Percentiles rank a stretch among this genome's conserved stretches.
These are phyloP conservation scores for Sicyos edulis DNA, from an alignment of 306 rosid genomes.

Conservation along the genomic window DNA sequence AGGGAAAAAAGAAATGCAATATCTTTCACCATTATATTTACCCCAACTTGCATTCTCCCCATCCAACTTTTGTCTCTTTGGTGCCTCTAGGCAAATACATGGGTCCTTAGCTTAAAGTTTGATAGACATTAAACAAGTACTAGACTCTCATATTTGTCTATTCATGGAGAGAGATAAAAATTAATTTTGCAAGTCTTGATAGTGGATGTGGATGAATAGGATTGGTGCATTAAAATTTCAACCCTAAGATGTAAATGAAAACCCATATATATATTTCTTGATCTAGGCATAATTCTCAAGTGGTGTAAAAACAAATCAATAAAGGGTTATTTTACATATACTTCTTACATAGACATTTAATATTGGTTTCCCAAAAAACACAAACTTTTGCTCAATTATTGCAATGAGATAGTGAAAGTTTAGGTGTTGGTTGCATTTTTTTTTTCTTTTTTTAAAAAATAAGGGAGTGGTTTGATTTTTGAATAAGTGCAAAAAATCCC, in stretches of 20 bases:
- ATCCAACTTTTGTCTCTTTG: slow-evolving; percentile 17
- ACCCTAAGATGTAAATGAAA: background rate
- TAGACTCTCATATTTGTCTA: background rate
- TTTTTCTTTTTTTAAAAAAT: background rate
- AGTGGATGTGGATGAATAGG: slow-evolving; percentile 11
- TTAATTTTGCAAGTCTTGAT: background rate
- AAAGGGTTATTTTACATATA: background rate
- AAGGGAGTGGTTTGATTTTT: background rate
- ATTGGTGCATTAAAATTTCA: background rate
- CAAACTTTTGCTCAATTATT: slow-evolving; percentile 38
- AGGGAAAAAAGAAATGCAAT: background rate
- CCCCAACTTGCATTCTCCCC: slow-evolving; percentile 13
- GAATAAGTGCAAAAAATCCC: background rate
- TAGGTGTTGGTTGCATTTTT: slow-evolving; percentile 23
- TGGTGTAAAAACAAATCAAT: background rate
- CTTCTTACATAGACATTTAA: background rate
- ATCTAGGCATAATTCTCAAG: slow-evolving; percentile 8
- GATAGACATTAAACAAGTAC: slow-evolving; percentile 6
- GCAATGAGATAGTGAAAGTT: slow-evolving; percentile 35
- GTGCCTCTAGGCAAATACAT: background rate
- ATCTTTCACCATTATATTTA: slow-evolving; percentile 5
- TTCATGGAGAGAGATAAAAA: background rate
- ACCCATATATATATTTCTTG: slow-evolving; percentile 1
- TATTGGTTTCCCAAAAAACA: slow-evolving; percentile 15
- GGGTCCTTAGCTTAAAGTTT: slow-evolving; percentile 15